Evolutionary conservation across 1,284 basidiomycete species (phyloP), one percentile per base, ranked within the genome.

Genomic region (Heterobasidion irregulare): DNA sequence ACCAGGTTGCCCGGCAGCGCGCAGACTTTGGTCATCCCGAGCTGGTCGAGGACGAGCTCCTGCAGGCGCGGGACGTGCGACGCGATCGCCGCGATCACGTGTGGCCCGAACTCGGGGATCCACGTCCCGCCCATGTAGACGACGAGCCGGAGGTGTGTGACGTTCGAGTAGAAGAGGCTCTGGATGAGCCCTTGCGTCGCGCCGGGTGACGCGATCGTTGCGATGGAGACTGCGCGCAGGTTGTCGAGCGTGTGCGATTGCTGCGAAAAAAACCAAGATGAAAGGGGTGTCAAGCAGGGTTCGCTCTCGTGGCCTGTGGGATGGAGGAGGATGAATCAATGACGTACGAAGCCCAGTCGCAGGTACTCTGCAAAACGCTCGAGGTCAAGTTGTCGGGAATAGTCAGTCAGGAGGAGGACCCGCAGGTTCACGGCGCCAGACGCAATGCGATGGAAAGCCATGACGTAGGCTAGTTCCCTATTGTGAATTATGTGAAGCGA

Each of bases 61-160:
- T 62, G 56, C 44, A 59, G 58, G 36, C 55, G 13, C 6, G 60
- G 54, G 16, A 74, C 70, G 70, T 49, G 64, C 16, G 16, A 32
- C 8, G 52, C 54, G 9, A 61, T 43, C 46, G 54, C 48, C 38
- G 3, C n/a, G 34, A 61, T 38, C 16, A 52, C 58, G n/a, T 16
- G 47, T 26, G 59, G 56, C 26, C 52, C 47, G 48, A 61, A 58
- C 33, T 53, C 59, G 8, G 6, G 13, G 12, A 54, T 49, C 59
- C 59, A 61, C 36, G 2, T 35, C 16, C 54, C 59, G 19, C n/a
- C 3, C 48, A 54, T 45, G 34, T 61, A 58, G 52, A 61, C 54
- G n/a, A 61, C 50, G n/a, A 61, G 57, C 47, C 55, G 59, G 15
- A 60, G 8, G 36, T 54, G 52, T 5, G 59, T 60, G 45, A 60